These are phyloP conservation scores for Ogataea pini DNA, from an alignment of 805 yeast genomes.

Conservation along the genomic window DNA sequence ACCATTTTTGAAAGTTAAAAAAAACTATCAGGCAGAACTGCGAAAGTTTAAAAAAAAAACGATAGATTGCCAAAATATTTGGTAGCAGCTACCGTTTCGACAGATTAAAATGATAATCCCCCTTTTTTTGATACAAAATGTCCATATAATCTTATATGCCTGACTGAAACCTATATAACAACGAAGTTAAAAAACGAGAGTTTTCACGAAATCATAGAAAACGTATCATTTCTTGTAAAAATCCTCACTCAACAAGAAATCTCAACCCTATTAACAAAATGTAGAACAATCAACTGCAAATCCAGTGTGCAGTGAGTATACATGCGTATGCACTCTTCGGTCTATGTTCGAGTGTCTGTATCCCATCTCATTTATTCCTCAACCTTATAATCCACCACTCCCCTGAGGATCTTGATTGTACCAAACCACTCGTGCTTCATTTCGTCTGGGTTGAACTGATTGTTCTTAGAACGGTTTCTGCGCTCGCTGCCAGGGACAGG, in stretches of 20 bases:
- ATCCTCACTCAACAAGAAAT: background rate
- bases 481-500: slow-evolving; percentile 71
- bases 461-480: slow-evolving; percentile 52
- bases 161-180: background rate
- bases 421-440: slow-evolving; percentile 58
- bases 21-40: background rate
- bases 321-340: background rate
- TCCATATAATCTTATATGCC: slow-evolving; percentile 1
- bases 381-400: slow-evolving; percentile 52
- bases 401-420: slow-evolving; percentile 60
- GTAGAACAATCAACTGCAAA: background rate
- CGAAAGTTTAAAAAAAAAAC: too few species aligned
- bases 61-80: too few species aligned
- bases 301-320: background rate
- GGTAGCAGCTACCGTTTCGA: too few species aligned
- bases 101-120: too few species aligned
- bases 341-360: background rate
- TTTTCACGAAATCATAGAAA: background rate
- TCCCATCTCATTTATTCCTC: slow-evolving; percentile 22
- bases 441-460: slow-evolving; percentile 49
- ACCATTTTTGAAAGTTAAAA: background rate
- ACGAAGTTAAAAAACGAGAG: background rate
- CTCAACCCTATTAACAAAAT: background rate
- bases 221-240: background rate
- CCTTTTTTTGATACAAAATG: background rate